Base-by-base conservation (phyloP, 306 rosid genomes). In the Sindora glabra region DNA sequence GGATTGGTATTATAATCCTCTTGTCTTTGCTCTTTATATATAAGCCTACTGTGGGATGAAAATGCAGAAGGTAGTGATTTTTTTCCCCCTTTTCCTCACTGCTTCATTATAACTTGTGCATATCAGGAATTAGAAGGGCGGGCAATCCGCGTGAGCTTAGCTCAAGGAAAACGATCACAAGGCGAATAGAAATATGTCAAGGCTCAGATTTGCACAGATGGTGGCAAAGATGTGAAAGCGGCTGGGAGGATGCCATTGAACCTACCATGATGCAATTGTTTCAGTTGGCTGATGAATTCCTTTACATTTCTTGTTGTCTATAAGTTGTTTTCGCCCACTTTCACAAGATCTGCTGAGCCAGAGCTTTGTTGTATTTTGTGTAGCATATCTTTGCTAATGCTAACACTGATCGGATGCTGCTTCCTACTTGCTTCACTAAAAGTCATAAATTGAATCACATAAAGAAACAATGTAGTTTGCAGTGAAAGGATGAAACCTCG, bases 71-170 rank as follows among this genome's bases (percentile, higher is more conserved):
- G 17, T 55, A 54, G 22, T 38, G 39, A 12, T 67, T 34, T 50
- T n/a, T n/a, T n/a, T n/a, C n/a, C n/a, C n/a, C n/a, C n/a, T n/a
- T n/a, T n/a, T 62, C 18, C 70, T 56, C 10, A 48, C 15, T 30
- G 13, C 0, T 56, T 73, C 56, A 61, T 32, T 24, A 10, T 55
- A 33, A 59, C 15, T 60, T 73, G 24, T 67, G 57, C 19, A 54
- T 58, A 30, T 57, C 69, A 89, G 99, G 99, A 89, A 64, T 78
- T 94, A 5, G 97, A 89, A 62, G 97, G 97, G 56, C 69, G 97
- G 27, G 76, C 77, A 22, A 57, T 94, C 77, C 84, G 99, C 0
- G 94, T 94, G 32, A 82, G 89, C 74, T 72, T 94, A 78, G 99
- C 97, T n/a, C 62, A 89, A 84, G 99, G 99, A 34, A 84, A 80